Percentiles rank a stretch among this genome's conserved stretches.
Conservation (phyloP, 768 basidiomycete genomes). For the Serendipita sp. region DNA sequence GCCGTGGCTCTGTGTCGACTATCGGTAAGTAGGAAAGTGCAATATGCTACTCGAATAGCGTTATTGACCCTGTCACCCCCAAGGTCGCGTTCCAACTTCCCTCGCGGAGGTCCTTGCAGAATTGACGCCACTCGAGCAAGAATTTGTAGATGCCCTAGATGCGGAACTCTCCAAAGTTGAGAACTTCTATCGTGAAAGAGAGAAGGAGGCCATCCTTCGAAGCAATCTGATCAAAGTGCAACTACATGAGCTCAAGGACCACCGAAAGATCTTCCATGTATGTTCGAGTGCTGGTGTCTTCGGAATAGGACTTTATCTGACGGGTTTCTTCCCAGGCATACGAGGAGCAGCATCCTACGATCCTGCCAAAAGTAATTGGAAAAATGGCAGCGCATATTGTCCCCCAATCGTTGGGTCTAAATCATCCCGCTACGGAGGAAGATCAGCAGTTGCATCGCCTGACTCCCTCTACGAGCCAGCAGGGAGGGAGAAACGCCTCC, state of each 20-base stretch:
- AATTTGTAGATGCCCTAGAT: conserved; percentile 68
- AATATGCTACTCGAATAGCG: no score
- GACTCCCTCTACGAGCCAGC: neutral
- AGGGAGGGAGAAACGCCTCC: neutral
- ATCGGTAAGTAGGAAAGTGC: no score
- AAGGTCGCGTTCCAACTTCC: neutral
- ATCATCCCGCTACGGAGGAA: neutral
- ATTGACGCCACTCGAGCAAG: conserved; percentile 41
- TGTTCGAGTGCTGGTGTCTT: conserved; percentile 5
- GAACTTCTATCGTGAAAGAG: conserved; percentile 59
- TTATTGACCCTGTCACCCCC: neutral
- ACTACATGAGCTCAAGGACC: conserved; percentile 55
- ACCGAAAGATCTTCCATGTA: conserved; percentile 44
- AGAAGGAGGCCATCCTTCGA: conserved; percentile 25
- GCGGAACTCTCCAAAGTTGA: conserved; percentile 72
- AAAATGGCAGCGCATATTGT: neutral
- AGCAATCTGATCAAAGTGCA: conserved; percentile 36
- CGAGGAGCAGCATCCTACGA: neutral
- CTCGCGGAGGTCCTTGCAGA: conserved; percentile 27
- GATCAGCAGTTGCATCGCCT: neutral
- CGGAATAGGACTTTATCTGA: neutral
- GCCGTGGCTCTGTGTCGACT: no score
- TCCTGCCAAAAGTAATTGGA: neutral
- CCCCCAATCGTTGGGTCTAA: neutral
- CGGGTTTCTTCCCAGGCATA: neutral